Base-by-base conservation (phyloP, 2,329 filamentous ascomycete species). In the Xylariales sp. region DNA sequence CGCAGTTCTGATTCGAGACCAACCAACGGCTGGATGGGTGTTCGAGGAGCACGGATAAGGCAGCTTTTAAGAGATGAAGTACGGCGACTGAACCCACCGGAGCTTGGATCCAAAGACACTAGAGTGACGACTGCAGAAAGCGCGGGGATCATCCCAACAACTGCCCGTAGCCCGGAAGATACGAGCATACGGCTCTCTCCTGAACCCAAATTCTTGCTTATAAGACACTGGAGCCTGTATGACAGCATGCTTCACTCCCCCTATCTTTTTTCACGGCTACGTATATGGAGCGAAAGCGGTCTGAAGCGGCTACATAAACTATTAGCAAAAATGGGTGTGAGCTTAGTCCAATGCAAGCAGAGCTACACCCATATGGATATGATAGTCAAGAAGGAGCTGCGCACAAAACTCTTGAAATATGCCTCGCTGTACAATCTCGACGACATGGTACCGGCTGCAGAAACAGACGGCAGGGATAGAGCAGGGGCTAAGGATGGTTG, bases 321-420 rank as follows among this genome's bases (percentile, higher is more conserved):
- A 0, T 86, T 99, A 2, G 96, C 96, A 50, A 99, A 98, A 80
- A 99, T 99, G 95, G 96, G 96, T 39, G 93, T 99, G 63, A 97
- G 93, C 76, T 84, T 98, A 45, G 91, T 91, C 5, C 95, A 99
- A 81, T 97, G 94, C 81, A 94, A 93, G 75, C 96, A 98, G 80
- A 95, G 90, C 77, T 99, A 98, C 78, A 93, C 94, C 0, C 96
- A 99, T 79, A 98, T 99, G 94, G 95, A 98, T 80, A 97, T 97
- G 90, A 91, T 97, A 80, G 83, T 99, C 41, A 99, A 98, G 81
- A 90, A 93, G 5, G 93, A 93, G 36, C 82, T 98, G 36, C 90
- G 95, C 49, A 89, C 93, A 55, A 93, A 97, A 67, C 85, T 99
- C 1, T 85, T 97, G 23, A 95, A 95, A 75, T 98, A 97, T 77